Percentiles rank a stretch among this genome's conserved stretches.
These are phyloP conservation scores for Plasmopara muralis DNA, from an alignment of 352 stramenopile genomes.

Conservation along the genomic window DNA sequence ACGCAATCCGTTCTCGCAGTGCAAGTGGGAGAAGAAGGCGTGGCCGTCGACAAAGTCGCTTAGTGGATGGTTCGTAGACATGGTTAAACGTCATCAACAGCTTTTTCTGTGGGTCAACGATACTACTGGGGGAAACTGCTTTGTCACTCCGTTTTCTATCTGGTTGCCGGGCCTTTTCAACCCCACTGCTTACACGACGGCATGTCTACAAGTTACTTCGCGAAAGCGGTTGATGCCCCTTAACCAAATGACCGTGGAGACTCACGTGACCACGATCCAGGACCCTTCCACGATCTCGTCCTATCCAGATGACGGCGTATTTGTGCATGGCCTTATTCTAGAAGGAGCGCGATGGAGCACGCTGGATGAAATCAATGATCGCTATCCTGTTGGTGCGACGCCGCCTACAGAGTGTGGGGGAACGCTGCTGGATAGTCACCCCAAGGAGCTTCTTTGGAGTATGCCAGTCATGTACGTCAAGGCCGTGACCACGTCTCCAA, in stretches of 20 bases:
- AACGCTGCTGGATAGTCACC: conserved; percentile 89
- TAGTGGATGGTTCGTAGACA: conserved; percentile 88
- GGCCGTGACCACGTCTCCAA: conserved; percentile 88
- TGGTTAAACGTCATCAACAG: conserved; percentile 89
- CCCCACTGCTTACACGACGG: conserved; percentile 93
- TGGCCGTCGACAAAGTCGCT: conserved; percentile 93
- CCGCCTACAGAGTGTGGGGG: conserved; percentile 83
- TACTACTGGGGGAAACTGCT: conserved; percentile 26
- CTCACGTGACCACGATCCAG: conserved; percentile 92
- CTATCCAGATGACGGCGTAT: conserved; percentile 90
- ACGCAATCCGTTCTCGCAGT: conserved; percentile 93
- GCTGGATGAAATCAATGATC: conserved; percentile 85
- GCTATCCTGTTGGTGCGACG: conserved; percentile 76
- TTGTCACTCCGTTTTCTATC: conserved; percentile 90
- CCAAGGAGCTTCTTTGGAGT: conserved; percentile 92
- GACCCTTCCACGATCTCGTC: conserved; percentile 71
- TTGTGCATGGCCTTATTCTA: conserved; percentile 94
- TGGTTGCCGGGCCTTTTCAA: conserved; percentile 96
- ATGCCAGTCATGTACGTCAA: conserved; percentile 95
- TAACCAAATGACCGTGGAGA: conserved; percentile 95
- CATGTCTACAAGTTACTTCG: conserved; percentile 93
- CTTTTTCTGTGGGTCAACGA: conserved; percentile 85
- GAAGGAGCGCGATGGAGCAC: conserved; percentile 92
- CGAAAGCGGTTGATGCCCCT: conserved; percentile 88
- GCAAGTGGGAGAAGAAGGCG: conserved; percentile 94